Evolutionary conservation across 805 yeast species (phyloP), one percentile per base, ranked within the genome.

Genomic region (Wickerhamiella shivajii): DNA sequence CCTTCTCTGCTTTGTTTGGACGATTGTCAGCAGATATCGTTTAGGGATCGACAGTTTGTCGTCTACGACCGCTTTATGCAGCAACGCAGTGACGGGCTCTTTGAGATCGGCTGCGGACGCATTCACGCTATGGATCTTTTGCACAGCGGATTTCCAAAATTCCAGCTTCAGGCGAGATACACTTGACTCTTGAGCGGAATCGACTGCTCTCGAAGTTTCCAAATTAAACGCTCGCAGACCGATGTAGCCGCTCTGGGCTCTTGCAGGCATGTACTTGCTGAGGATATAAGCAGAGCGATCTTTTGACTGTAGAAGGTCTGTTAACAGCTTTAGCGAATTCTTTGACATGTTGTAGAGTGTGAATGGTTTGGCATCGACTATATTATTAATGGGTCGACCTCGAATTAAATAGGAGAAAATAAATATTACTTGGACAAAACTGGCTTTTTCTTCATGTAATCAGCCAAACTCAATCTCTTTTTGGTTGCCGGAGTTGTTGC

Each of bases 381-480:
- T n/a, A n/a, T n/a, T n/a, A n/a, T n/a, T n/a, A n/a, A n/a, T n/a
- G n/a, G n/a, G n/a, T n/a, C n/a, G n/a, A n/a, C n/a, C n/a, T n/a
- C n/a, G n/a, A n/a, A n/a, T n/a, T n/a, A n/a, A n/a, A n/a, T n/a
- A n/a, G n/a, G n/a, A n/a, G n/a, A n/a, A n/a, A n/a, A n/a, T n/a
- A n/a, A n/a, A n/a, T n/a, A n/a, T n/a, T n/a, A n/a, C n/a, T n/a
- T n/a, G n/a, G n/a, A n/a, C n/a, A n/a, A n/a, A n/a, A 24, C 33
- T 29, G 51, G 46, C 46, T 55, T 57, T 47, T 69, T 69, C 60
- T 69, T 75, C 52, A 72, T 74, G 51, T 77, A 77, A 46, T 77
- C 87, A 1, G 84, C 84, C 50, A 77, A 70, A 30, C 80, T 73
- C 44, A 77, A 60, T 53, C 76, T 77, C 59, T 71, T 72, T 18